These are phyloP conservation scores for Rosa lucieae DNA, from an alignment of 306 rosid genomes.

Conservation along the genomic window DNA sequence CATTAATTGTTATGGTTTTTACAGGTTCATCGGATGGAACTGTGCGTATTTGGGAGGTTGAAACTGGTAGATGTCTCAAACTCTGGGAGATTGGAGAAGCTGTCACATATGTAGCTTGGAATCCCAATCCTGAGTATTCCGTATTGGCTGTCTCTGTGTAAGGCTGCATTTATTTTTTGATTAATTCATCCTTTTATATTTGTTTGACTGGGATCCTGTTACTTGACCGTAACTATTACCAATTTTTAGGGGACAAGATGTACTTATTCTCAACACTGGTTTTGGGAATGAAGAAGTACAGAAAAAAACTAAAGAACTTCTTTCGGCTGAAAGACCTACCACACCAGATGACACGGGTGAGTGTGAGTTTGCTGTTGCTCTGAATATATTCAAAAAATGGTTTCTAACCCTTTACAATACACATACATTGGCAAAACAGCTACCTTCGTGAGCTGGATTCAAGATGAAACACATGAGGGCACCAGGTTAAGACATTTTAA, in stretches of 20 bases:
- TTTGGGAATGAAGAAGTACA: constrained; percentile 84
- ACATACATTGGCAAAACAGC: constrained; percentile 35
- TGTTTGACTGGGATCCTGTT: constrained; percentile 6
- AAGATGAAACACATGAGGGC: constrained; percentile 65
- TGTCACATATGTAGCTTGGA: constrained; percentile 83
- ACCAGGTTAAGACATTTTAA: constrained; percentile 75
- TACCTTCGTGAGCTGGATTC: constrained; percentile 70
- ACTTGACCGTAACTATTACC: constrained; percentile 14
- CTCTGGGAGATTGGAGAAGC: constrained; percentile 77
- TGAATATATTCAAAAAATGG: constrained; percentile 13
- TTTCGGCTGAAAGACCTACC: constrained; percentile 45
- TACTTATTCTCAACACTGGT: constrained; percentile 64
- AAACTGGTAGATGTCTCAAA: constrained; percentile 84
- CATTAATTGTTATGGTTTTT: constrained; percentile 27
- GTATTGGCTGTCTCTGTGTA: constrained; percentile 73
- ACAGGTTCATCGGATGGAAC: constrained; percentile 91
- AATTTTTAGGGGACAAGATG: constrained; percentile 72
- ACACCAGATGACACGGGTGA: constrained; percentile 61
- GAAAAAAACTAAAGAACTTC: constrained; percentile 61
- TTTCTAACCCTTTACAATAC: constrained; percentile 26
- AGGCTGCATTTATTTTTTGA: constrained; percentile 33
- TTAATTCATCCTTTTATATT: neutral
- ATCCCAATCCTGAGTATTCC: constrained; percentile 70
- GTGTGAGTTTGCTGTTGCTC: constrained; percentile 29
- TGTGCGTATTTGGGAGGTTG: constrained; percentile 91